Conservation (phyloP, 1,284 basidiomycete species). For the Termitomyces sp. region DNA sequence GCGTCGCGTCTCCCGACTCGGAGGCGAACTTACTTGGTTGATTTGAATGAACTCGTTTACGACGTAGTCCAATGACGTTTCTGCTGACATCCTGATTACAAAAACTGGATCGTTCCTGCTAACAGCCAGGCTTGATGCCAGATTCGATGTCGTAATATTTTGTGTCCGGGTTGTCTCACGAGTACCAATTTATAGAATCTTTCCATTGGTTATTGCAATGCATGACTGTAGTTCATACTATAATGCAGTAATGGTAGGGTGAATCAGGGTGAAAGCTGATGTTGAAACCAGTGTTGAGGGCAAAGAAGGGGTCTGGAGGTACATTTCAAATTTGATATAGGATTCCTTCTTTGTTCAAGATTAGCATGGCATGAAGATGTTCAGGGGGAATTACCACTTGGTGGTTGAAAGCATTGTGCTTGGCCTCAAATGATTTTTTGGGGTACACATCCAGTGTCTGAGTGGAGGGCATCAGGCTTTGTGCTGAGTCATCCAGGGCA, state of each 20-base stretch:
- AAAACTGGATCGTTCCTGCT: neutral
- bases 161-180: slow-evolving; percentile 62
- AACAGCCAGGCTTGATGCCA: slow-evolving; percentile 54
- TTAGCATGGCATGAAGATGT: too few relatives aligned
- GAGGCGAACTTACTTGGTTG: neutral
- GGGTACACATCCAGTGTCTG: too few relatives aligned
- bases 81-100: neutral
- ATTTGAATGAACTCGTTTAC: neutral
- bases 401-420: too few relatives aligned
- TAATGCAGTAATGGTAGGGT: neutral
- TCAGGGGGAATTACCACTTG: too few relatives aligned
- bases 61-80: neutral
- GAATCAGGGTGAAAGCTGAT: slow-evolving; percentile 11
- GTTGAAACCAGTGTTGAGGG: slow-evolving; percentile 25
- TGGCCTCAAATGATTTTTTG: too few relatives aligned
- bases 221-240: slow-evolving; percentile 5
- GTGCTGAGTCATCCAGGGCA: too few relatives aligned
- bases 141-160: slow-evolving; percentile 67
- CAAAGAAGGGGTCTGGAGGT: too few relatives aligned
- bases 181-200: slow-evolving; percentile 26
- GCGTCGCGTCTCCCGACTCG: neutral
- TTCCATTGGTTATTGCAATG: neutral
- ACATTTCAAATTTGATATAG: too few relatives aligned
- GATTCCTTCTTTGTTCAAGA: too few relatives aligned
- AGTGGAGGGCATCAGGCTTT: too few relatives aligned